phyloP scores from a whole-genome alignment of 352 stramenopile species.

The Globisporangium iwayamae region DNA sequence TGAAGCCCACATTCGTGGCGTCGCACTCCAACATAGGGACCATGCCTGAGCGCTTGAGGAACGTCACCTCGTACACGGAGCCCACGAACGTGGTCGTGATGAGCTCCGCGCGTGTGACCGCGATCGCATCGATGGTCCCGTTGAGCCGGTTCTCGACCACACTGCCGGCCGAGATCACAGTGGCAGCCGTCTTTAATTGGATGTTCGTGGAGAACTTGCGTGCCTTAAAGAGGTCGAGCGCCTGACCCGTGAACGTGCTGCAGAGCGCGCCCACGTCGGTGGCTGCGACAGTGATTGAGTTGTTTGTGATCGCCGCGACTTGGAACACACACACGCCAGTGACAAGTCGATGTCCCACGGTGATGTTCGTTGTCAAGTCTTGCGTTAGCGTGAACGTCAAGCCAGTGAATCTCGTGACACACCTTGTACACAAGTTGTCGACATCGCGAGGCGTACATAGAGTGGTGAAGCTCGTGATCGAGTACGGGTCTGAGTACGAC shows the following conservation, averaged over 20 bases:
- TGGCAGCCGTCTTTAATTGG: conserved; percentile 38
- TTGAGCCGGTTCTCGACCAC: conserved; percentile 47
- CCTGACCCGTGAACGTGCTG: conserved; percentile 36
- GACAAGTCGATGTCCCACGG: conserved; percentile 30
- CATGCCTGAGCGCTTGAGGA: conserved; percentile 54
- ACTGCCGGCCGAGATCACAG: conserved; percentile 30
- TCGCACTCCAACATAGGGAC: conserved; percentile 53
- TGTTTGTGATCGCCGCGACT: conserved; percentile 25
- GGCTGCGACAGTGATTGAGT: conserved; percentile 31
- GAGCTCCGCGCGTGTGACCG: conserved; percentile 28
- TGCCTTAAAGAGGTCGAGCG: conserved; percentile 55
- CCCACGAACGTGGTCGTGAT: conserved; percentile 52
- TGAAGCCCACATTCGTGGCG: conserved; percentile 25
- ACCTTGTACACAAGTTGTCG: conserved; percentile 44
- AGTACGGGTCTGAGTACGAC: conserved; percentile 79
- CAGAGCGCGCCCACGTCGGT: conserved; percentile 51
- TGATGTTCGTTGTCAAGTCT: conserved; percentile 20
- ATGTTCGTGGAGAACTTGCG: conserved; percentile 35
- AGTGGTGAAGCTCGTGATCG: conserved; percentile 47
- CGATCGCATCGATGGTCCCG: conserved; percentile 48
- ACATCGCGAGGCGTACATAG: conserved; percentile 37
- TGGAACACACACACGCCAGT: conserved; percentile 60
- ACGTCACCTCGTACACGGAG: conserved; percentile 59
- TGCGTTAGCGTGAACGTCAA: conserved; percentile 37
- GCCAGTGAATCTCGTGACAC: conserved; percentile 64